Evolutionary conservation across 352 stramenopile species (phyloP), one percentile per base, ranked within the genome.

Genomic region (Phytophthora meadii): DNA sequence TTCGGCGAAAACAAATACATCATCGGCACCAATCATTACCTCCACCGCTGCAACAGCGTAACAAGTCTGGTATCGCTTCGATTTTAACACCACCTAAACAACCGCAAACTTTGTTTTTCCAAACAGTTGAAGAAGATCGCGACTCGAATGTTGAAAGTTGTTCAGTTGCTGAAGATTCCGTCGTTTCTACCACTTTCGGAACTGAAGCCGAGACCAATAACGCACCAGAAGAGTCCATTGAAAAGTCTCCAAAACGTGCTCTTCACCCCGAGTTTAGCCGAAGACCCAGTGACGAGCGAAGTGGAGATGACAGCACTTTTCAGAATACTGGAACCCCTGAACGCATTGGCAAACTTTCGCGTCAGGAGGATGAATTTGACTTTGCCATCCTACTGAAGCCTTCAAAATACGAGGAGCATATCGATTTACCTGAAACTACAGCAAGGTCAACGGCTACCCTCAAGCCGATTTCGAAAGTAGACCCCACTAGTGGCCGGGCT

Each of bases 381-480:
- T 92, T 95, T 73, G 85, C 85, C n/a, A 93, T 95, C 63, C 17
- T 95, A 46, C 63, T 95, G 41, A 93, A 90, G 44, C 68, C 84
- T 39, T 87, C 77, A 24, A 91, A 92, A 60, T 70, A 76, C 56
- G 81, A 93, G 49, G 81, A 92, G 59, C 64, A 75, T 28, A n/a
- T 85, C 9, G 79, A 89, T 27, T 36, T 85, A 1, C 63, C 47
- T 10, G 55, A 74, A n/a, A 39, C 28, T 17, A 48, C 30, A 32
- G 24, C 24, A 52, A 67, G 22, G 8, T 51, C 59, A 36, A 59
- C 17, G 5, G 19, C 39, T 10, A 63, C 60, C 4, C 41, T 72
- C 19, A 76, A 64, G 27, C 28, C 68, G 30, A 52, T 25, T 25
- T 25, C 25, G 46, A 63, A 66, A 45, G 8, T 50, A 45, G 59